These are phyloP conservation scores for Stephania cephalantha DNA, from an alignment of 164 flowering plant species.

Conservation along the genomic window DNA sequence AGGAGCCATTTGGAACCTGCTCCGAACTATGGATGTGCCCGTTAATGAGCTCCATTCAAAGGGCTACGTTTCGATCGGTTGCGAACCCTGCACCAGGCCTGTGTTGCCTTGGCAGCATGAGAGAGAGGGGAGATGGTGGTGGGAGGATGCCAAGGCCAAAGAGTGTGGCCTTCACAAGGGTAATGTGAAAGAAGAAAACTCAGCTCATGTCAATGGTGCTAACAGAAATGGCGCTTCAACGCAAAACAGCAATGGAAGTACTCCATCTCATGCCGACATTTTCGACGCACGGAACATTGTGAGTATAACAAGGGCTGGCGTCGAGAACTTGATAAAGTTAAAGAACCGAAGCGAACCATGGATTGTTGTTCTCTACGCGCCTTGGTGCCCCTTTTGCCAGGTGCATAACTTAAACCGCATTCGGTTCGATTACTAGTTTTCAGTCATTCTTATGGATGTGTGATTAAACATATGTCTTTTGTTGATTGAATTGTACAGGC, in stretches of 20 bases:
- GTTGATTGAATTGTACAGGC: constrained; percentile 32
- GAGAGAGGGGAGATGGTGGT: constrained; percentile 99
- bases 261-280: constrained; percentile 39
- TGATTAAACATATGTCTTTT: neutral
- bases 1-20: constrained; percentile 69
- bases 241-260: constrained; percentile 18
- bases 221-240: constrained; percentile 34
- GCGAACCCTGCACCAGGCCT: constrained; percentile 96
- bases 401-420: constrained; percentile 17
- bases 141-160: constrained; percentile 98
- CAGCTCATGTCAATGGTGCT: constrained; percentile 22
- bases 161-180: constrained; percentile 99
- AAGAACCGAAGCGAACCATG: constrained; percentile 68
- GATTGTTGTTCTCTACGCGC: constrained; percentile 89
- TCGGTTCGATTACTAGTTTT: no score
- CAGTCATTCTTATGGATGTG: no score
- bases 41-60: constrained; percentile 72
- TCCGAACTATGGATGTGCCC: constrained; percentile 80
- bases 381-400: constrained; percentile 99
- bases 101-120: constrained; percentile 95
- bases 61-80: constrained; percentile 90
- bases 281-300: constrained; percentile 47
- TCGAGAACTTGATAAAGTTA: constrained; percentile 63
- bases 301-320: constrained; percentile 57
- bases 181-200: constrained; percentile 43